phyloP scores from a whole-genome alignment of 371 early-diverging fungal genomes.

The Umbelopsis sp. region DNA sequence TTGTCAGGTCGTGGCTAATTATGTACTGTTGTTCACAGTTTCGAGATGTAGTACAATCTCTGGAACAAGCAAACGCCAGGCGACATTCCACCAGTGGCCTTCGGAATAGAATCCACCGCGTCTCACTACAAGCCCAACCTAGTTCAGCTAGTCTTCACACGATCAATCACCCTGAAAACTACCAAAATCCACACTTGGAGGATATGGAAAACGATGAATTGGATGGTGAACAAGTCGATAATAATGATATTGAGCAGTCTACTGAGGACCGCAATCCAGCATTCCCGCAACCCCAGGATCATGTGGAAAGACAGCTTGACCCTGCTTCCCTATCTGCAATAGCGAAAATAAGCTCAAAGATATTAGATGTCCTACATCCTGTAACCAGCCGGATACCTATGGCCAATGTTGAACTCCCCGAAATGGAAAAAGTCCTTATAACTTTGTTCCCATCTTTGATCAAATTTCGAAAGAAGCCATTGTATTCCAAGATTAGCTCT shows the following conservation, averaged over 20 bases:
- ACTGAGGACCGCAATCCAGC: neutral
- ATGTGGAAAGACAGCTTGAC: conserved; percentile 3
- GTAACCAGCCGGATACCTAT: neutral
- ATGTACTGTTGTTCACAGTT: conserved; percentile 36
- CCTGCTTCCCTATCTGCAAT: neutral
- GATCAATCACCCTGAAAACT: conserved; percentile 1
- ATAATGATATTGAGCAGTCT: neutral
- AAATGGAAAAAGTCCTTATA: neutral
- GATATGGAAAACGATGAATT: neutral
- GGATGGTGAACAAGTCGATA: neutral
- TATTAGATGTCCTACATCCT: neutral
- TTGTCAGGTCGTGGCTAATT: neutral
- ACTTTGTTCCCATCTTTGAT: conserved; percentile 59
- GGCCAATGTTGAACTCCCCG: neutral
- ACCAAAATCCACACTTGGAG: neutral
- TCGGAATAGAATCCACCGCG: neutral
- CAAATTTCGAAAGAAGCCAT: conserved; percentile 54
- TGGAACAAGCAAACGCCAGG: conserved; percentile 34
- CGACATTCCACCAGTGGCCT: neutral
- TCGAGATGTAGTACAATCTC: conserved; percentile 54
- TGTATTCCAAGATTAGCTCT: conserved; percentile 55
- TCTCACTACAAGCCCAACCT: neutral
- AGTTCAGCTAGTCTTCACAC: conserved; percentile 13
- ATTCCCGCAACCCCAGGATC: conserved; percentile 11
- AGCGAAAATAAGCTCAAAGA: neutral